phyloP scores from a whole-genome alignment of 1,284 basidiomycete species.

The Apiotrichum sp. region DNA sequence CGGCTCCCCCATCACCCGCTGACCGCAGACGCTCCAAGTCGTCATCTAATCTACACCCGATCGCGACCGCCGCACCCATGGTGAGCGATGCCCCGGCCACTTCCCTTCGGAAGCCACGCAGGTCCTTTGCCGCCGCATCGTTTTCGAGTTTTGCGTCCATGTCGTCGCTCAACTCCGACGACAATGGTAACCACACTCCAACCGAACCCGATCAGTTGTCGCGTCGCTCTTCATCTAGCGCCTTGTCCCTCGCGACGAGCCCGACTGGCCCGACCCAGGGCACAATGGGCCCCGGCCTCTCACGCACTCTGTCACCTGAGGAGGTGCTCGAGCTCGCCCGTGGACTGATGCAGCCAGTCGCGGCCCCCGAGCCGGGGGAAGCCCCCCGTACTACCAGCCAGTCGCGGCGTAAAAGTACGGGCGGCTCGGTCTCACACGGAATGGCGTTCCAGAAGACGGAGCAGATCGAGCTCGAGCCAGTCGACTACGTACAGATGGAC shows the following conservation, averaged over 20 bases:
- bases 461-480: constrained; percentile 41
- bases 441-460: constrained; percentile 8
- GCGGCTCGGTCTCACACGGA: constrained; percentile 9
- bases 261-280: background rate
- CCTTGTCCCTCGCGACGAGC: constrained; percentile 5
- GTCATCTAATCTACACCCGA: constrained; percentile 21
- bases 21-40: constrained; percentile 30
- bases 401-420: constrained; percentile 25
- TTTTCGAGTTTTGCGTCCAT: constrained; percentile 24
- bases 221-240: constrained; percentile 4
- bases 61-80: background rate
- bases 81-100: constrained; percentile 24
- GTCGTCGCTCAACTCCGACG: background rate
- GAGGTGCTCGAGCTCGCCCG: constrained; percentile 40
- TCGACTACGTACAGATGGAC: constrained; percentile 45
- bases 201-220: background rate
- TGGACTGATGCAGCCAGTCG: constrained; percentile 33
- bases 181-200: too few relatives aligned
- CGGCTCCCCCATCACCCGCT: background rate
- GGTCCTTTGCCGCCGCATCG: constrained; percentile 35
- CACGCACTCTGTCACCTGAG: constrained; percentile 35
- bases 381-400: background rate
- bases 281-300: background rate
- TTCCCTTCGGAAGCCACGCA: constrained; percentile 25
- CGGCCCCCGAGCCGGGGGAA: constrained; percentile 19